A percentile compares a stretch with the other conserved stretches of the same genome.
phyloP scores from a whole-genome alignment of 2,329 filamentous ascomycete species.

The Lecanosticta acicola region DNA sequence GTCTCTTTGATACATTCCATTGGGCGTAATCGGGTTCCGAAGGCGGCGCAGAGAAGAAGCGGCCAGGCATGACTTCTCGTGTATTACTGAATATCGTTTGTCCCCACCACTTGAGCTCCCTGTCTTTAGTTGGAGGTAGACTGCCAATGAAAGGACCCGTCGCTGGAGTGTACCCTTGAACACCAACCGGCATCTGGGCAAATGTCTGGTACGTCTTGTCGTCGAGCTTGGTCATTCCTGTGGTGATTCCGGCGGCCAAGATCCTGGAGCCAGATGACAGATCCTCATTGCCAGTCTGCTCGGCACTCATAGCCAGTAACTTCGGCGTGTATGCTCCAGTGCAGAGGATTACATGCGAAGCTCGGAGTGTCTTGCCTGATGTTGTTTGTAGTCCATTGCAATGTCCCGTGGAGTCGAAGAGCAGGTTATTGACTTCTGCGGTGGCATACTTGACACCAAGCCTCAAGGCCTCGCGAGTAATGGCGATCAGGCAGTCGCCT shows the following conservation, averaged over 20 bases:
- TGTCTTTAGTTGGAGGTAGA: constrained; percentile 48
- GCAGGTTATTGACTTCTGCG: constrained; percentile 47
- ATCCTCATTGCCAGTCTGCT: constrained; percentile 40
- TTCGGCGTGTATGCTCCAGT: constrained; percentile 41
- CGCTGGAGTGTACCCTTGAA: constrained; percentile 41
- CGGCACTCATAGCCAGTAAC: constrained; percentile 45
- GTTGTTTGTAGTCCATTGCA: constrained; percentile 42
- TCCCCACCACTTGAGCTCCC: constrained; percentile 56
- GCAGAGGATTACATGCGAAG: constrained; percentile 37
- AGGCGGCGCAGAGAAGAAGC: constrained; percentile 54
- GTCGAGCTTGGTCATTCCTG: constrained; percentile 44
- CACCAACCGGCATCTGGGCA: constrained; percentile 41
- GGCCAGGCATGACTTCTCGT: constrained; percentile 48
- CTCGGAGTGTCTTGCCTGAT: constrained; percentile 30
- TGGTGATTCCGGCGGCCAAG: constrained; percentile 52
- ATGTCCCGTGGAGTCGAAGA: constrained; percentile 43
- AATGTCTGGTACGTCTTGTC: constrained; percentile 35
- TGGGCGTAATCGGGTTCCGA: constrained; percentile 54
- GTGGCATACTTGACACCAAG: constrained; percentile 56
- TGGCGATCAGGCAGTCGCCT: constrained; percentile 50
- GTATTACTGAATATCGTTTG: constrained; percentile 56
- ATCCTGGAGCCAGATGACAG: constrained; percentile 51
- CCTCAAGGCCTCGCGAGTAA: constrained; percentile 49
- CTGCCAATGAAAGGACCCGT: constrained; percentile 50
- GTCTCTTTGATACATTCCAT: constrained; percentile 53